Conservation (phyloP, 2,329 filamentous ascomycete genomes). For the Aspergillus persii region DNA sequence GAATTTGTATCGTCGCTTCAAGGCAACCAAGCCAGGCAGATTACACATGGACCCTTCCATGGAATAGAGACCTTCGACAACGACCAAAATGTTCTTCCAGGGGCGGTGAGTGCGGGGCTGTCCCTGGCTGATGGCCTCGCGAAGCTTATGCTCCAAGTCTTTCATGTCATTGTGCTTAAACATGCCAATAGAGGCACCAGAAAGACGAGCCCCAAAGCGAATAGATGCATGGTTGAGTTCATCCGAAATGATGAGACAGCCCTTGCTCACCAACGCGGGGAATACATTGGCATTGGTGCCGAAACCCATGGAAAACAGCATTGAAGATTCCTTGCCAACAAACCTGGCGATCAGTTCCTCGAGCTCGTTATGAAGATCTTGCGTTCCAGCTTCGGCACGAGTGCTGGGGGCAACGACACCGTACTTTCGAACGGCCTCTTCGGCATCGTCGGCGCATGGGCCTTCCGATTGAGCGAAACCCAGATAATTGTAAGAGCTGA, state of each 20-base stretch:
- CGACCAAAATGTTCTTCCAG: constrained; percentile 98
- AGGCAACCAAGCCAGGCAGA: constrained; percentile 78
- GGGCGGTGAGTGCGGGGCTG: constrained; percentile 97
- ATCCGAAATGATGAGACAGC: constrained; percentile 91
- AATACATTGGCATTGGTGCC: constrained; percentile 93
- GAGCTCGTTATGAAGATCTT: constrained; percentile 83
- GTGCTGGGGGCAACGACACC: constrained; percentile 81
- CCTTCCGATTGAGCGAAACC: constrained; percentile 97
- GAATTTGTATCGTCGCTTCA: constrained; percentile 98
- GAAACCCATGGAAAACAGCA: constrained; percentile 99
- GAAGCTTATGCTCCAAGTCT: constrained; percentile 79
- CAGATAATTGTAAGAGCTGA: constrained; percentile 99
- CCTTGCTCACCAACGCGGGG: constrained; percentile 87
- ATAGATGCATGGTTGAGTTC: constrained; percentile 98
- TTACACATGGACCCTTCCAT: constrained; percentile 99
- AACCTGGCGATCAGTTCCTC: constrained; percentile 87
- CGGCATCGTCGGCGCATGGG: constrained; percentile 89
- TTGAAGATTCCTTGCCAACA: constrained; percentile 88
- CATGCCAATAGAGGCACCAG: constrained; percentile 88
- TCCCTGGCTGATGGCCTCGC: constrained; percentile 91
- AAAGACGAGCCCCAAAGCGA: constrained; percentile 88
- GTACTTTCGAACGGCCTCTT: constrained; percentile 80
- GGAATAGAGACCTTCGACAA: constrained; percentile 94
- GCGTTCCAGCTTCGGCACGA: constrained; percentile 78
- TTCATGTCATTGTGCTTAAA: constrained; percentile 98